Conservation (phyloP, 805 yeast species). For the Wickerhamiella brachini region DNA sequence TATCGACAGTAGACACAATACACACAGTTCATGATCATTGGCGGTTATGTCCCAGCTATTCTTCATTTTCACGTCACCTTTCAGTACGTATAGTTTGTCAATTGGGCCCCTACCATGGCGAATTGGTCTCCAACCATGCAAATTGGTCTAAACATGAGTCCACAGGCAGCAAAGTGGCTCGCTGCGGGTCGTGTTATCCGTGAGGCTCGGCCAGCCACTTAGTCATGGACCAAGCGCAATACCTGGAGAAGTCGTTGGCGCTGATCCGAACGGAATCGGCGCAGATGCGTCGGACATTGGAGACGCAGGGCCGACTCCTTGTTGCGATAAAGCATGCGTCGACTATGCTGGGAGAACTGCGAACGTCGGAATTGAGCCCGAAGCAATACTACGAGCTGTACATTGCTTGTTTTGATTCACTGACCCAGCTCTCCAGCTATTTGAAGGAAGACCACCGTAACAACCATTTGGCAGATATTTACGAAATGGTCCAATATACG, state of each 20-base stretch:
- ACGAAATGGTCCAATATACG: constrained; percentile 89
- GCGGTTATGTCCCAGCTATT: no score
- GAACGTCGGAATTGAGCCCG: constrained; percentile 66
- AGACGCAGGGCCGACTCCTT: constrained; percentile 55
- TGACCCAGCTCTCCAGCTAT: constrained; percentile 51
- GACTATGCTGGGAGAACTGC: constrained; percentile 62
- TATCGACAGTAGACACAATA: no score
- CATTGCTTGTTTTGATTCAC: constrained; percentile 68
- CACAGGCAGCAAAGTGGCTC: no score
- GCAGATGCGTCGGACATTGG: constrained; percentile 65
- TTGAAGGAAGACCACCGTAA: constrained; percentile 54
- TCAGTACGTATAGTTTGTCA: no score
- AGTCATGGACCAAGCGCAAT: neutral
- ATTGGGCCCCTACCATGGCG: no score
- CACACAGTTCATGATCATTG: no score
- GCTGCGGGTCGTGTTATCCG: neutral
- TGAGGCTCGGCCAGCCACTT: neutral
- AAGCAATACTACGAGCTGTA: constrained; percentile 90
- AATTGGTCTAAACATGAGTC: no score
- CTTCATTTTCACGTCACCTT: no score
- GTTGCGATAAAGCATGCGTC: constrained; percentile 84
- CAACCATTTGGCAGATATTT: constrained; percentile 72
- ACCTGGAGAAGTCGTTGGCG: constrained; percentile 15
- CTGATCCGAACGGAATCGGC: constrained; percentile 56
- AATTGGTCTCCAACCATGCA: no score